A percentile compares a stretch with the other conserved stretches of the same genome.
Evolutionary conservation across 768 basidiomycete species (phyloP).

Genomic region (Dentipellis sp.): DNA sequence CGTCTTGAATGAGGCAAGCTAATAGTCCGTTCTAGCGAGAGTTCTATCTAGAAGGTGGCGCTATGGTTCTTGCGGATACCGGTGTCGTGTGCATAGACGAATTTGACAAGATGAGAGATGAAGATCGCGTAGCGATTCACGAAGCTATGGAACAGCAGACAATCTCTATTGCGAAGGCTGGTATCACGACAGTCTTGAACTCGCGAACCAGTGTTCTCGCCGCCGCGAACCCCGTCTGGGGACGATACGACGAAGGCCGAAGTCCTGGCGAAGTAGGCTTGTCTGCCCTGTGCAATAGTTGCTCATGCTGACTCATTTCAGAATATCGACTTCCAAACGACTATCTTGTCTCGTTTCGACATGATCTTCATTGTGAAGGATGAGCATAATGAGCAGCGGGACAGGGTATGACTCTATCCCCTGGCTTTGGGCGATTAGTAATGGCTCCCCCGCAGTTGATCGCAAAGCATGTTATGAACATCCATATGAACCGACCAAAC

Average conservation of each 20-base stretch:
- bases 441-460: conserved; percentile 55
- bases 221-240: conserved; percentile 98
- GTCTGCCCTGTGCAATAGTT: background rate
- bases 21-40: conserved; percentile 54
- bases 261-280: conserved; percentile 80
- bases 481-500: conserved; percentile 92
- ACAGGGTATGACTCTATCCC: conserved; percentile 47
- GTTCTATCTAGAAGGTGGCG: conserved; percentile 97
- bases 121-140: conserved; percentile 98
- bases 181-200: conserved; percentile 96
- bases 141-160: conserved; percentile 99
- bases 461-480: conserved; percentile 96
- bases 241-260: conserved; percentile 92
- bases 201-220: conserved; percentile 97
- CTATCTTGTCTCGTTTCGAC: conserved; percentile 96
- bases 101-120: conserved; percentile 99
- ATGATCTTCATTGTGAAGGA: conserved; percentile 99
- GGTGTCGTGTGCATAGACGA: conserved; percentile 99
- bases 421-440: conserved; percentile 2
- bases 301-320: conserved; percentile 9
- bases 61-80: conserved; percentile 98
- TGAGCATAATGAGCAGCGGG: conserved; percentile 91
- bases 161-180: conserved; percentile 98
- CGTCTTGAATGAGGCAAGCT: background rate
- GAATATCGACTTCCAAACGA: conserved; percentile 99